Evolutionary conservation across 2,329 filamentous ascomycete species (phyloP), one percentile per base, ranked within the genome.

Genomic region (Sporothrix phasma): DNA sequence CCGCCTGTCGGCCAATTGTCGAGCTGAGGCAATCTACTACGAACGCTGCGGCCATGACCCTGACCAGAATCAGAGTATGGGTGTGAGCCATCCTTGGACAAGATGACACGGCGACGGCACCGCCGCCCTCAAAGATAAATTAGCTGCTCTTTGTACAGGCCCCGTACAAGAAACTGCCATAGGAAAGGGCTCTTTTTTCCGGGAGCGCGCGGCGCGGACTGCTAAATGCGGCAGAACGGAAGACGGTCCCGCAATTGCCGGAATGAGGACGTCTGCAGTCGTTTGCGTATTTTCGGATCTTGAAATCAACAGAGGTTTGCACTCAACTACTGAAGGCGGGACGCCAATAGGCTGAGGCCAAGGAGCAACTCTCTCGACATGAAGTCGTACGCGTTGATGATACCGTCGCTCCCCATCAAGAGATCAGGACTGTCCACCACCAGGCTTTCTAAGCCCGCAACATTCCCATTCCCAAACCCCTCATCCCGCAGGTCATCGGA

Each of bases 161-260:
- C 41, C 45, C 45, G 26, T 41, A 17, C 19, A 53, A 29, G 5
- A 3, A 3, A 31, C 49, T 22, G n/a, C 49, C n/a, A 24, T 39
- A 24, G 43, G 58, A 22, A 24, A 34, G 29, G n/a, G 3, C 26
- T 49, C n/a, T 8, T 15, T 49, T 31, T 29, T 61, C 19, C 29
- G 60, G 10, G 31, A 19, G 19, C 10, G 59, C n/a, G 29, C 19
- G 46, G 46, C 22, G 53, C 34, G 53, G 53, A 34, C 24, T 62
- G 60, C 60, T 62, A 62, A 62, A 62, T 62, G 47, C 47, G 60
- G 60, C 22, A 62, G 37, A 54, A 62, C 47, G 60, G 60, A 62
- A 54, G 10, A 62, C 60, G 47, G 34, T 46, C 22, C 60, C 46
- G 34, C 24, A 13, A 19, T 54, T 54, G 15, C 37, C 11, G n/a